These are phyloP conservation scores for Corchorus olitorius DNA, from an alignment of 345 rosid species.

Conservation along the genomic window DNA sequence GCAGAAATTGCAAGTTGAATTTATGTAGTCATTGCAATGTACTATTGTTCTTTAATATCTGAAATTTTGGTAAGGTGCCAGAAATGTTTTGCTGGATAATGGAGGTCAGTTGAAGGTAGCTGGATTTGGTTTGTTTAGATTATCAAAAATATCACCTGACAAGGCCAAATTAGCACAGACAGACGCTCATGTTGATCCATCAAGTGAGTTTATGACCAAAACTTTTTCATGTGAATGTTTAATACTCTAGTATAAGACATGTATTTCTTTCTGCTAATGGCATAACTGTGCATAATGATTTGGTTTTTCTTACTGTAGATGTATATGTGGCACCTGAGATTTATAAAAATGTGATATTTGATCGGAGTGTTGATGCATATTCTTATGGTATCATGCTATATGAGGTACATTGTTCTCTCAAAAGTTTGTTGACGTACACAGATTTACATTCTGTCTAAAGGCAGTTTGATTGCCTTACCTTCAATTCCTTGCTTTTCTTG, in stretches of 20 bases:
- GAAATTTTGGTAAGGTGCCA: constrained; percentile 97
- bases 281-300: constrained; percentile 7
- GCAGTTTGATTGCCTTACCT: not conserved
- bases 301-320: constrained; percentile 44
- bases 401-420: constrained; percentile 58
- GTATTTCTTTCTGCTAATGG: not conserved
- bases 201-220: constrained; percentile 51
- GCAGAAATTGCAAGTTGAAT: constrained; percentile 22
- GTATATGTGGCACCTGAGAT: constrained; percentile 83
- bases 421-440: constrained; percentile 1
- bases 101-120: constrained; percentile 83
- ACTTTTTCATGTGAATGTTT: constrained; percentile 13
- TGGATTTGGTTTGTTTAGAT: constrained; percentile 80
- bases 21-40: constrained; percentile 26
- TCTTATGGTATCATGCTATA: constrained; percentile 82
- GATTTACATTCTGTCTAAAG: constrained; percentile 2
- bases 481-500: constrained; percentile 3
- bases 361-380: constrained; percentile 77
- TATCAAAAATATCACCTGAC: constrained; percentile 58
- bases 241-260: not conserved
- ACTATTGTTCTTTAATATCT: constrained; percentile 63
- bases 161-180: constrained; percentile 57
- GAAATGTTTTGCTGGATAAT: constrained; percentile 97
- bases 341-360: constrained; percentile 59
- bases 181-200: constrained; percentile 42